Conservation (phyloP, 345 rosid genomes). For the Lenwebbia sp. region DNA sequence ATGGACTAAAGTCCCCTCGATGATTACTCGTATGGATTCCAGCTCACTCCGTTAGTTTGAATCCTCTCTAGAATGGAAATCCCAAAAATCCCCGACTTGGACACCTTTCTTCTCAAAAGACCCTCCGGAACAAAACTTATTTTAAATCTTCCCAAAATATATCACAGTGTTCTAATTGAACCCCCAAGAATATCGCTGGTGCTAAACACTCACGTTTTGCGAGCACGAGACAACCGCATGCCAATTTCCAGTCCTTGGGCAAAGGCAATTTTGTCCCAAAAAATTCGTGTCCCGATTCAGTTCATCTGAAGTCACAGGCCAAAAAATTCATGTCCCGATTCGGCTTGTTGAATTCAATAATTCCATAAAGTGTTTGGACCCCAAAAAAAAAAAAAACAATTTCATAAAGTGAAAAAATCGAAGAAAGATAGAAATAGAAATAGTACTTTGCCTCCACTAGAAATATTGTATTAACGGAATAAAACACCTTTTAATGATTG, state of each 20-base stretch:
- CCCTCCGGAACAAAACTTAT: not conserved
- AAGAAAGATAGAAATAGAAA: not conserved
- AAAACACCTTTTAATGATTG: not conserved
- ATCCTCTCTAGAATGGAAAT: not conserved
- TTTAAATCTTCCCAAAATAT: not conserved
- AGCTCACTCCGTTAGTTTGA: not conserved
- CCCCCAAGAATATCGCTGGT: not conserved
- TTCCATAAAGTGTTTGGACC: not conserved
- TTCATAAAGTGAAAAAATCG: not conserved
- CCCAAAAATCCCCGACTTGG: rapidly evolving
- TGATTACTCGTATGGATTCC: not conserved
- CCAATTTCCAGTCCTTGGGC: not conserved
- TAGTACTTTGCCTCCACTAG: not conserved
- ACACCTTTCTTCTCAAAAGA: not conserved
- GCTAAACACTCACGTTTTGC: not conserved
- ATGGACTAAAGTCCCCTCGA: not conserved
- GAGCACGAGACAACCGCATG: not conserved
- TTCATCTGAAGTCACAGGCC: not conserved
- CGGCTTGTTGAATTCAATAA: not conserved
- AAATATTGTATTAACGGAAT: not conserved
- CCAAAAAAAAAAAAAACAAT: too few relatives aligned
- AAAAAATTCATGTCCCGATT: not conserved
- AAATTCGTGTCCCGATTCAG: not conserved
- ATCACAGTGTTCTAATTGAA: not conserved
- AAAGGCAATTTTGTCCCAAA: not conserved